These are phyloP conservation scores for Hypericum androsaemum DNA, from an alignment of 345 rosid species.

Conservation along the genomic window DNA sequence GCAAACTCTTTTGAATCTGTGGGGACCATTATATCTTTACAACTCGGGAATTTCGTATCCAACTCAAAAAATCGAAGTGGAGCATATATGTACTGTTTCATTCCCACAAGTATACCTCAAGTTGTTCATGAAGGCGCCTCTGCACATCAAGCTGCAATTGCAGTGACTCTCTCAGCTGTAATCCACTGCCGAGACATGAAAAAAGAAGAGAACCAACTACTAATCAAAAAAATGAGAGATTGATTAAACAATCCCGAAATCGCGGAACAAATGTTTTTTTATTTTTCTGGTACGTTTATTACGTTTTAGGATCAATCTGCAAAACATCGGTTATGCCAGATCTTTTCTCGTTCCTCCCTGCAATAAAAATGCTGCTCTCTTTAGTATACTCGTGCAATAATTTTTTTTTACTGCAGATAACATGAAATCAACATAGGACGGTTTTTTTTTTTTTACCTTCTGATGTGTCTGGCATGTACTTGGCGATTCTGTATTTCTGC, in stretches of 20 bases:
- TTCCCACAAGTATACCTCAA: constrained; percentile 82
- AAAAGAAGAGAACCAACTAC: too few relatives aligned
- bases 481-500: constrained; percentile 86
- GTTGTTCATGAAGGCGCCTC: constrained; percentile 82
- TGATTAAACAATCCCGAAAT: too few relatives aligned
- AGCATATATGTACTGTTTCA: too few relatives aligned
- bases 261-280: too few relatives aligned
- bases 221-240: too few relatives aligned
- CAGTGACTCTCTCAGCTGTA: constrained; percentile 68
- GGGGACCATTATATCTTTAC: too few relatives aligned
- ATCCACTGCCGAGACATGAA: constrained; percentile 37
- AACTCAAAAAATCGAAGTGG: too few relatives aligned
- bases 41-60: too few relatives aligned
- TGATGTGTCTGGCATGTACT: constrained; percentile 55
- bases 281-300: constrained; percentile 20
- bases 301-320: constrained; percentile 49
- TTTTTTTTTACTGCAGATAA: not conserved
- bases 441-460: constrained; percentile 41
- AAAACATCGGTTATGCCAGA: constrained; percentile 26
- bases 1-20: constrained; percentile 79
- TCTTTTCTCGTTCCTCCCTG: constrained; percentile 55
- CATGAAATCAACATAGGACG: not conserved
- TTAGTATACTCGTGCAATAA: not conserved
- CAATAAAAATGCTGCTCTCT: constrained; percentile 9
- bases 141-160: constrained; percentile 80